A percentile compares a stretch with the other conserved stretches of the same genome.
These are phyloP conservation scores for Leccinum barrowsii DNA, from an alignment of 768 basidiomycete species.

Conservation along the genomic window DNA sequence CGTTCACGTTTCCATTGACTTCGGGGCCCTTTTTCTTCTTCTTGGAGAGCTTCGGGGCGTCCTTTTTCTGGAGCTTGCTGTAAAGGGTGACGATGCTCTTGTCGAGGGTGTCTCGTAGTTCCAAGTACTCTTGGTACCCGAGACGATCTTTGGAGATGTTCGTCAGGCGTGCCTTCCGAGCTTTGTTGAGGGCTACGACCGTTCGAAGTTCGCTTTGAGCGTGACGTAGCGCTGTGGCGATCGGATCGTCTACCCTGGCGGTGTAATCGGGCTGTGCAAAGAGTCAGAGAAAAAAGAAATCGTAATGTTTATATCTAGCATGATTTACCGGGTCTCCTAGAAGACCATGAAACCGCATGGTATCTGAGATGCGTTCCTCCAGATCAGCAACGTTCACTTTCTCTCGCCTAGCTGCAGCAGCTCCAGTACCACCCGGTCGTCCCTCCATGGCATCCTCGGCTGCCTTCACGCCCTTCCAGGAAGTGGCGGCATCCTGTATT, in stretches of 20 bases:
- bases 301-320: slow-evolving; percentile 6
- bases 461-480: slow-evolving; percentile 77
- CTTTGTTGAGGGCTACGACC: slow-evolving; percentile 80
- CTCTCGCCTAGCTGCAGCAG: slow-evolving; percentile 70
- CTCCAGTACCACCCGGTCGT: slow-evolving; percentile 73
- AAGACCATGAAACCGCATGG: slow-evolving; percentile 73
- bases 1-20: slow-evolving; percentile 31
- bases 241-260: slow-evolving; percentile 87
- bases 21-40: slow-evolving; percentile 68
- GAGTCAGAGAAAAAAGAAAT: slow-evolving; percentile 20
- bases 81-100: slow-evolving; percentile 74
- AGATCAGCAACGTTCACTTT: slow-evolving; percentile 77
- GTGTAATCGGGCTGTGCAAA: slow-evolving; percentile 62
- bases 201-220: slow-evolving; percentile 78
- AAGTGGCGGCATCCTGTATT: slow-evolving; percentile 53
- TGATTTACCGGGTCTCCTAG: slow-evolving; percentile 64
- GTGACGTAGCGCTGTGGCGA: slow-evolving; percentile 84
- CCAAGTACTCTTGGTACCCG: slow-evolving; percentile 89
- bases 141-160: slow-evolving; percentile 81
- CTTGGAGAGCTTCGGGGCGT: slow-evolving; percentile 60
- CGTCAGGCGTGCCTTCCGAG: slow-evolving; percentile 69
- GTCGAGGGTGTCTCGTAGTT: slow-evolving; percentile 81
- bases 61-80: slow-evolving; percentile 80
- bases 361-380: slow-evolving; percentile 71
- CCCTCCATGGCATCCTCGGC: slow-evolving; percentile 85